Conservation (phyloP, 2,329 filamentous ascomycete species). For the Aspergillus sp. region DNA sequence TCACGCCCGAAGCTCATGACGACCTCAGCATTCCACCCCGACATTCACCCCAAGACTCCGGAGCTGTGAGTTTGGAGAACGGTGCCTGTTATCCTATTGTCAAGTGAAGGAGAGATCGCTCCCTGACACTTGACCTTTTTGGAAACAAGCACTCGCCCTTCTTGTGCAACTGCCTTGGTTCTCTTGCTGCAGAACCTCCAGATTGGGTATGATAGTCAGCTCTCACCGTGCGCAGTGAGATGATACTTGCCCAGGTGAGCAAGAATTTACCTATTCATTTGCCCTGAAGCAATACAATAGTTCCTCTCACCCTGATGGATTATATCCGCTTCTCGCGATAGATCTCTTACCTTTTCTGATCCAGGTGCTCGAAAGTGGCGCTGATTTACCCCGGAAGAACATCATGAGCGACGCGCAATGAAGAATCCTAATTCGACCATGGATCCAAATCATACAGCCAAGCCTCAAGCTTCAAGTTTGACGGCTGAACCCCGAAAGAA, state of each 20-base stretch:
- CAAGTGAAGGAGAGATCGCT: not conserved
- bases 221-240: constrained; percentile 14
- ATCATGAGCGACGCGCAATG: constrained; percentile 36
- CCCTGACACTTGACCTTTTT: not conserved
- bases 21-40: constrained; percentile 6
- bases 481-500: constrained; percentile 31
- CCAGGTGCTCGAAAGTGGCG: not conserved
- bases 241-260: constrained; percentile 19
- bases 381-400: constrained; percentile 14
- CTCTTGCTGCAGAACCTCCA: constrained; percentile 10
- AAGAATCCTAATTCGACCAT: constrained; percentile 36
- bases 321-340: not conserved
- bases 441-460: constrained; percentile 27
- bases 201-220: constrained; percentile 17
- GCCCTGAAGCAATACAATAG: constrained; percentile 1
- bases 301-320: not conserved
- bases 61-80: constrained; percentile 4
- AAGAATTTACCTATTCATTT: constrained; percentile 5
- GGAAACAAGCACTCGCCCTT: not conserved
- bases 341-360: not conserved
- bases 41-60: constrained; percentile 3
- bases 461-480: constrained; percentile 25
- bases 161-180: not conserved
- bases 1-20: constrained; percentile 15
- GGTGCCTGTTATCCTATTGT: not conserved